Evolutionary conservation across 306 rosid species (phyloP).

Genomic region (Citrullus amarus): DNA sequence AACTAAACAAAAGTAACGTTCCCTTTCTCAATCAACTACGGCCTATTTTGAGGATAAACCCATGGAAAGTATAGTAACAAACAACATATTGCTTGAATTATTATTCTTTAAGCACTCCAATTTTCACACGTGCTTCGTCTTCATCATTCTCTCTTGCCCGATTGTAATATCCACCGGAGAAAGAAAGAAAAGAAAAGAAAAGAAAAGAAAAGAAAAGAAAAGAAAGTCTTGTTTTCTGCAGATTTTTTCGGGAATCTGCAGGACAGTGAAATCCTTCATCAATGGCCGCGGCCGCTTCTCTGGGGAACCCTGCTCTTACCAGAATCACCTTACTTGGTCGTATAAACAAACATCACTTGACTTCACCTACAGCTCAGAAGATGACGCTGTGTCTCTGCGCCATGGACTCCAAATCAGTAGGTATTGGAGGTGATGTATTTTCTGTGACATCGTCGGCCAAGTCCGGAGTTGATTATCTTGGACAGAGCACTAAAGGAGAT

Average conservation of each 20-base stretch:
- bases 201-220: neutral
- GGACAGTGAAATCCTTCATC: conserved; percentile 14
- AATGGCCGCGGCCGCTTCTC: conserved; percentile 13
- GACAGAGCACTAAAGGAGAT: conserved; percentile 92
- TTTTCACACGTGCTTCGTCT: neutral
- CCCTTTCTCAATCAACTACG: too few species aligned
- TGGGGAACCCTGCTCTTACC: conserved; percentile 12
- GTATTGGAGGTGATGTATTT: conserved; percentile 38
- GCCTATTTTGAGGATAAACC: too few species aligned
- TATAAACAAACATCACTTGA: neutral
- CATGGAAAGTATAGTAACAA: too few species aligned
- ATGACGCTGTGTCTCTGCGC: conserved; percentile 3
- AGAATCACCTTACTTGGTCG: neutral
- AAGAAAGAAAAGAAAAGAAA: too few species aligned
- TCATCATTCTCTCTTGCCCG: neutral
- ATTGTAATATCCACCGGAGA: too few species aligned
- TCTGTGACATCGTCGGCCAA: conserved; percentile 53
- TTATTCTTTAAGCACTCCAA: neutral
- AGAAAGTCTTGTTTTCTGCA: neutral
- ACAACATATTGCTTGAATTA: too few species aligned
- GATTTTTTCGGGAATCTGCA: conserved; percentile 9
- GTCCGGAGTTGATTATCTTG: conserved; percentile 78
- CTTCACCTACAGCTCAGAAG: neutral
- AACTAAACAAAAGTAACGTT: too few species aligned
- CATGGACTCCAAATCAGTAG: conserved; percentile 22